Conservation (phyloP, 805 yeast genomes). For the Candida krabiensis region DNA sequence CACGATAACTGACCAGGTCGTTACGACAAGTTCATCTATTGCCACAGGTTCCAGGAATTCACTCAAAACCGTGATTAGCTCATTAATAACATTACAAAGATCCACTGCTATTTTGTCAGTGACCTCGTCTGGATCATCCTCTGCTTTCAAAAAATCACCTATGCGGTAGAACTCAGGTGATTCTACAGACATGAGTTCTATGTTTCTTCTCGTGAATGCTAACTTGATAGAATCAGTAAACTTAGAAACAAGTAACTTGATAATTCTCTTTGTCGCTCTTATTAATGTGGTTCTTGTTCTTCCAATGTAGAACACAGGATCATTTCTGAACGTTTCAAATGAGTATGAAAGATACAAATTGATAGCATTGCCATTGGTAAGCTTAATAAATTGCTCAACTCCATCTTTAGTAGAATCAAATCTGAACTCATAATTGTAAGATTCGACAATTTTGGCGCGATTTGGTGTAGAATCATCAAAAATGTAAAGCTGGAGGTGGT, state of each 20-base stretch:
- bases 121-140: slow-evolving; percentile 12
- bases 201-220: slow-evolving; percentile 8
- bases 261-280: slow-evolving; percentile 13
- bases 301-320: slow-evolving; percentile 23
- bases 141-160: slow-evolving; percentile 10
- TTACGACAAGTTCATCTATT: slow-evolving; percentile 12
- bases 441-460: slow-evolving; percentile 9
- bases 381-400: slow-evolving; percentile 9
- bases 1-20: slow-evolving; percentile 15
- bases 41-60: slow-evolving; percentile 12
- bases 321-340: slow-evolving; percentile 18
- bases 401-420: slow-evolving; percentile 17
- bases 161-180: slow-evolving; percentile 8
- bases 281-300: slow-evolving; percentile 14
- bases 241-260: slow-evolving; percentile 15
- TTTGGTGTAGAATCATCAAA: slow-evolving; percentile 10
- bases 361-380: slow-evolving; percentile 6
- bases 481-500: slow-evolving; percentile 12
- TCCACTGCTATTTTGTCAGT: slow-evolving; percentile 10
- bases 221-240: slow-evolving; percentile 6
- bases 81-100: slow-evolving; percentile 7
- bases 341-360: slow-evolving; percentile 13
- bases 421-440: slow-evolving; percentile 11
- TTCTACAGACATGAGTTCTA: slow-evolving; percentile 6
- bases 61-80: slow-evolving; percentile 7